Base-by-base conservation (phyloP, 2,329 filamentous ascomycete species). In the Rutstroemia sp. region DNA sequence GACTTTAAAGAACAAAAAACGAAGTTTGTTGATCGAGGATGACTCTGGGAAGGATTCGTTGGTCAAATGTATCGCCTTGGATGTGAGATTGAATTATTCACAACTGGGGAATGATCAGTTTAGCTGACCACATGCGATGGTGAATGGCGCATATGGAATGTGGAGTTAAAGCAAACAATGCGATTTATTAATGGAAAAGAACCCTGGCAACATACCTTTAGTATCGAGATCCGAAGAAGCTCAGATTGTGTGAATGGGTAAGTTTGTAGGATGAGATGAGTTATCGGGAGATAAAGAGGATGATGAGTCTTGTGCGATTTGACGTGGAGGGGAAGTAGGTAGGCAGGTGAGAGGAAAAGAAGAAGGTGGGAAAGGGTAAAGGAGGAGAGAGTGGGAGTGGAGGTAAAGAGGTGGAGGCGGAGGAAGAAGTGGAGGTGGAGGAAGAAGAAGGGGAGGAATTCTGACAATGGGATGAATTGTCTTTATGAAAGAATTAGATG, bases 361-460 rank as follows among this genome's bases (percentile, higher is more conserved):
- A 34, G 40, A 48, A 53, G 50, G 58, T 46, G 55, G 56, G 55
- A 51, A 54, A 57, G 58, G 57, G 54, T 61, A 48, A 60, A 56
- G 54, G 58, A 55, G 58, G 60, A 57, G 60, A 56, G 57, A 57
- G 39, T 51, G 56, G 45, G 36, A 44, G 34, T 34, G 54, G 50
- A 46, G 59, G 49, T 61, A 60, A 54, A 50, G 55, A 54, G 34
- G 53, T 42, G 42, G 45, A 53, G 55, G 57, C 50, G 46, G 56
- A 36, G 45, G 48, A 42, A 44, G 49, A 50, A 55, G 48, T 48
- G 48, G 45, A 57, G 53, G 64, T 56, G 57, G 60, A 23, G 21
- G 58, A 58, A 54, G 59, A 57, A 60, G 51, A 57, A 60, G 51
- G 42, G 57, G 54, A 58, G 57, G 50, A 19, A 50, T 53, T 55